Evolutionary conservation across 192 early-diverging fungal genomes (phyloP), one percentile per base, ranked within the genome.

Genomic region (Pilobolus umbonatus): DNA sequence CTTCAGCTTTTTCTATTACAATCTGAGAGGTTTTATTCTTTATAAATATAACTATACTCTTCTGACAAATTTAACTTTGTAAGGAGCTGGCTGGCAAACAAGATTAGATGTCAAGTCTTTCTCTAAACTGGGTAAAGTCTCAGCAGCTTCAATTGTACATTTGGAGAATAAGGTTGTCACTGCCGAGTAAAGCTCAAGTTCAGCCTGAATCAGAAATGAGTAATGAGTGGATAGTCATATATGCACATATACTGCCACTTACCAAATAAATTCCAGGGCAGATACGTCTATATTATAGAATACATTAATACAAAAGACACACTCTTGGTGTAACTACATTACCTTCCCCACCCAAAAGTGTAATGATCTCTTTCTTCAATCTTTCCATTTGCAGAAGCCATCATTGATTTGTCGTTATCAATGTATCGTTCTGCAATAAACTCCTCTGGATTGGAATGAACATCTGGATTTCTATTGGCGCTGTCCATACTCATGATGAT

Each of bases 401-500:
- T 19, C 39, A 44, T 40, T 5, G 26, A 36, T 55, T 40, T 53
- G 4, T 17, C 22, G 7, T 57, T 25, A 36, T 31, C 38, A 3
- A 56, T 14, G 22, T 25, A 64, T 24, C 81, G 72, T 22, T 72
- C 71, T 3, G 81, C 79, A 40, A 67, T 60, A 14, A 79, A 83
- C 44, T 60, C 67, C 2, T 78, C 63, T 3, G 79, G 77, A 0
- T 74, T 42, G 0, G 68, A 60, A 31, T 75, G 81, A 52, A 39
- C 22, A 6, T n/a, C 26, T 50, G 50, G 28, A 36, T 49, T 55
- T 34, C 28, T 35, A 54, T 83, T 74, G 64, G 79, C 71, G 0
- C 75, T 68, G 64, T 72, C 74, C 38, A 77, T 53, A 43, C 78
- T 76, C 30, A 72, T 64, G 40, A 75, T 66, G 10, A 81, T 60